These are phyloP conservation scores for Teunomyces kruisii DNA, from an alignment of 805 yeast genomes.

Conservation along the genomic window DNA sequence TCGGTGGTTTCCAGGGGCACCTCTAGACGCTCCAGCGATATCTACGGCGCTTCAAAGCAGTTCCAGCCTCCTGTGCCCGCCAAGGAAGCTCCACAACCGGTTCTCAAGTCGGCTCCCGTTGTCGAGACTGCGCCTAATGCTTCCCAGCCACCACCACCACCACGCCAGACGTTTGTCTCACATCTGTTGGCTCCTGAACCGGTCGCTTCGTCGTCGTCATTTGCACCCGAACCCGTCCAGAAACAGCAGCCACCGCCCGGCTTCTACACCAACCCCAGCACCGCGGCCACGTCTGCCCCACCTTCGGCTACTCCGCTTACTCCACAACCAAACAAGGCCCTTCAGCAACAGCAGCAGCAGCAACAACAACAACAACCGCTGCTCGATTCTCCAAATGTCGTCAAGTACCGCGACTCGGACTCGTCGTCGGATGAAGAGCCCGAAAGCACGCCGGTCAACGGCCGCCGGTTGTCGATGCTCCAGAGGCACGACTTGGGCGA, in stretches of 20 bases:
- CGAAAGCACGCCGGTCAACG: conserved; percentile 9
- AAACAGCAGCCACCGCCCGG: not conserved
- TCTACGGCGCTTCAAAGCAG: not conserved
- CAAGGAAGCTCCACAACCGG: not conserved
- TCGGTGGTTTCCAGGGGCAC: conserved; percentile 12
- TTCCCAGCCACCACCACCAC: too few species aligned
- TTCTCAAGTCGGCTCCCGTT: too few species aligned
- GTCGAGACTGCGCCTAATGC: too few species aligned
- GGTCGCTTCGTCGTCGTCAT: too few species aligned
- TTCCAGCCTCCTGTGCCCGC: not conserved
- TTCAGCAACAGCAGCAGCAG: conserved; percentile 16
- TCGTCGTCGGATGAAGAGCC: conserved; percentile 33
- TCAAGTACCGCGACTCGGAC: conserved; percentile 27
- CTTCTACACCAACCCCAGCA: conserved; percentile 3
- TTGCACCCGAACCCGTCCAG: conserved; percentile 1
- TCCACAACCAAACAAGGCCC: conserved; percentile 13
- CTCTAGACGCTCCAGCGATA: conserved; percentile 4
- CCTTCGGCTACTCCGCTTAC: not conserved
- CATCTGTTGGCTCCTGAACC: too few species aligned
- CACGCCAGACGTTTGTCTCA: too few species aligned
- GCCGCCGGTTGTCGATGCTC: conserved; percentile 31
- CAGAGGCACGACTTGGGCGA: conserved; percentile 31
- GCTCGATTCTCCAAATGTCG: conserved; percentile 35
- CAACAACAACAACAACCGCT: conserved; percentile 9
- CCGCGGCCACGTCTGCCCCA: not conserved